Evolutionary conservation across 1,139 yeast genomes (phyloP).

Genomic region (Sugiyamaella novakii): DNA sequence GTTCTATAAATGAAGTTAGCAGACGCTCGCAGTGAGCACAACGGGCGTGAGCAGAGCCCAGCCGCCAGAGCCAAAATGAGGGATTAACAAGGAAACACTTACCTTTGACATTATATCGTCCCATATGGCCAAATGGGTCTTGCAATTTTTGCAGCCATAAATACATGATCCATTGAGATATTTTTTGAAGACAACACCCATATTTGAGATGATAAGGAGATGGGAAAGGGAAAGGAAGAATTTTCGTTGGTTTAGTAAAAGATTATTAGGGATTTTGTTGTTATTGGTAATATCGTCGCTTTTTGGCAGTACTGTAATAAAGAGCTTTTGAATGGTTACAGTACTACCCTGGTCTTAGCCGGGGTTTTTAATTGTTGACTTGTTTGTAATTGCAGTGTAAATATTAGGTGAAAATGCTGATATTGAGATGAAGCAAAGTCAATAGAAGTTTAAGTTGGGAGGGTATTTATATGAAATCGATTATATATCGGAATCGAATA

Average conservation of each 20-base stretch:
- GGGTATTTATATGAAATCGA: too few relatives aligned
- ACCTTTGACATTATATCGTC: constrained; percentile 41
- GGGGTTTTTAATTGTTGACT: background rate
- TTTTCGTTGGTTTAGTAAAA: background rate
- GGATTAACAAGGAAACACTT: constrained; percentile 37
- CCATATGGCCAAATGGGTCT: constrained; percentile 43
- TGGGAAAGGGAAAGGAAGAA: too few relatives aligned
- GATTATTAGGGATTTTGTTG: too few relatives aligned
- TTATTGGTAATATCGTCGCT: background rate
- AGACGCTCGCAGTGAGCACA: background rate
- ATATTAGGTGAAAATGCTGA: too few relatives aligned
- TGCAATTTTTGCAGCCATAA: constrained; percentile 46
- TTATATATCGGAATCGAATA: too few relatives aligned
- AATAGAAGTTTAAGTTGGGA: too few relatives aligned
- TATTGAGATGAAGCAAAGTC: too few relatives aligned
- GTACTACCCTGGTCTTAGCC: constrained; percentile 9
- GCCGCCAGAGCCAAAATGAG: background rate
- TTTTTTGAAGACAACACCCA: constrained; percentile 43
- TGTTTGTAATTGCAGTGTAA: too few relatives aligned
- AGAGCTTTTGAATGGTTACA: constrained; percentile 1
- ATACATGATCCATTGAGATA: constrained; percentile 39
- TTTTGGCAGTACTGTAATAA: constrained; percentile 16
- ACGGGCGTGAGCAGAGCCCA: background rate
- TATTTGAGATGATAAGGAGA: constrained; percentile 23
- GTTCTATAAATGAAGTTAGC: constrained; percentile 30